A percentile compares a stretch with the other conserved stretches of the same genome.
Conservation (phyloP, 2,329 filamentous ascomycete species). For the Sporothrix dimorphospora region DNA sequence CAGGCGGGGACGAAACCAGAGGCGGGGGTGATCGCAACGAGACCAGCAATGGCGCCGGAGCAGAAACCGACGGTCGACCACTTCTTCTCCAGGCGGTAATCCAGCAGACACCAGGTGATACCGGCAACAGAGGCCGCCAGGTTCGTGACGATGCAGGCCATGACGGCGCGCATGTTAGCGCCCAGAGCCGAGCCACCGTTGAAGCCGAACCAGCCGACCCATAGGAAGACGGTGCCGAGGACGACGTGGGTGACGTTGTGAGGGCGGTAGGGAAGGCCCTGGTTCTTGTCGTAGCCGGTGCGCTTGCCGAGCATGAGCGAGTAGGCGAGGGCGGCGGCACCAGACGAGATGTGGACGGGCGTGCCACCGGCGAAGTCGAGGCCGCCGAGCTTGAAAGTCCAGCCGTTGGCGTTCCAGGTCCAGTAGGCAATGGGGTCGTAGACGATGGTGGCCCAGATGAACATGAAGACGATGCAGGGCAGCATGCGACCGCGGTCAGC, state of each 20-base stretch:
- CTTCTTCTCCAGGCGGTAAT: conserved; percentile 86
- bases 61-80: conserved; percentile 95
- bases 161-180: conserved; percentile 81
- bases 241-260: conserved; percentile 94
- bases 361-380: conserved; percentile 90
- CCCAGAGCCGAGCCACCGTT: conserved; percentile 82
- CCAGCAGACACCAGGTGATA: conserved; percentile 85
- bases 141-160: conserved; percentile 86
- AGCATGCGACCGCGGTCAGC: conserved; percentile 88
- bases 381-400: conserved; percentile 77
- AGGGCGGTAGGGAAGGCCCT: conserved; percentile 87
- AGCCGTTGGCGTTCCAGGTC: conserved; percentile 87
- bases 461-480: conserved; percentile 89
- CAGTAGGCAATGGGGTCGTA: conserved; percentile 94
- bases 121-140: conserved; percentile 81
- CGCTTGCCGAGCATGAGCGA: conserved; percentile 89
- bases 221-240: conserved; percentile 89
- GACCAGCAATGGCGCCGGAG: conserved; percentile 82
- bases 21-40: conserved; percentile 86
- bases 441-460: conserved; percentile 85
- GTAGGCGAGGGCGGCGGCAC: conserved; percentile 82
- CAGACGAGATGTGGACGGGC: conserved; percentile 85
- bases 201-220: conserved; percentile 96
- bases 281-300: conserved; percentile 74
- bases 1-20: conserved; percentile 83